Evolutionary conservation across 1,139 yeast species (phyloP).

Genomic region (Suhomyces chickasaworum): DNA sequence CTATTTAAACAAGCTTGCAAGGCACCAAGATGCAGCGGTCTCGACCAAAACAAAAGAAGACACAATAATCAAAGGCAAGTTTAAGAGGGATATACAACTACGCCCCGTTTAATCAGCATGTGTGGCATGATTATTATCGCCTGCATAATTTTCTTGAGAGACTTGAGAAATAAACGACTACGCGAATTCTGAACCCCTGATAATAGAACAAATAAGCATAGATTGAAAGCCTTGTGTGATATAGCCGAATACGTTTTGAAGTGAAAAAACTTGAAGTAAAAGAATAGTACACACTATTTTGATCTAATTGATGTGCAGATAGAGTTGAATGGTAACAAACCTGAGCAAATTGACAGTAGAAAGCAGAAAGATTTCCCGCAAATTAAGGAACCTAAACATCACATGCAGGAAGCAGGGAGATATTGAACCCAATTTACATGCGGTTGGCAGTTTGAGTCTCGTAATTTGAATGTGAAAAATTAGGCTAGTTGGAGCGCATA

Average conservation of each 20-base stretch:
- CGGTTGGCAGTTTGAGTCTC: conserved; percentile 1
- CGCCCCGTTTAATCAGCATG: background rate
- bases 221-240: background rate
- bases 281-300: background rate
- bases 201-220: background rate
- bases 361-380: background rate
- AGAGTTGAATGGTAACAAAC: background rate
- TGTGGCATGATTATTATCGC: conserved; percentile 2
- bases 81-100: conserved; percentile 4
- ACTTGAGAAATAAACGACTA: background rate
- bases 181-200: conserved; percentile 5
- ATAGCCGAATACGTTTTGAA: background rate
- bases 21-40: conserved; percentile 8
- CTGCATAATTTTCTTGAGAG: background rate
- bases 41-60: conserved; percentile 4
- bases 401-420: conserved; percentile 3
- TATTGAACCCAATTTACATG: background rate
- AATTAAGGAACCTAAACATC: background rate
- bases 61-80: background rate
- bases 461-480: conserved; percentile 4
- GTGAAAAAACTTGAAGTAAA: background rate
- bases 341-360: background rate
- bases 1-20: background rate
- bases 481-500: conserved; percentile 2
- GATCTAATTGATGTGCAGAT: background rate